Conservation (phyloP, 148 eudicot genomes). For the Rhododendron simsii region DNA sequence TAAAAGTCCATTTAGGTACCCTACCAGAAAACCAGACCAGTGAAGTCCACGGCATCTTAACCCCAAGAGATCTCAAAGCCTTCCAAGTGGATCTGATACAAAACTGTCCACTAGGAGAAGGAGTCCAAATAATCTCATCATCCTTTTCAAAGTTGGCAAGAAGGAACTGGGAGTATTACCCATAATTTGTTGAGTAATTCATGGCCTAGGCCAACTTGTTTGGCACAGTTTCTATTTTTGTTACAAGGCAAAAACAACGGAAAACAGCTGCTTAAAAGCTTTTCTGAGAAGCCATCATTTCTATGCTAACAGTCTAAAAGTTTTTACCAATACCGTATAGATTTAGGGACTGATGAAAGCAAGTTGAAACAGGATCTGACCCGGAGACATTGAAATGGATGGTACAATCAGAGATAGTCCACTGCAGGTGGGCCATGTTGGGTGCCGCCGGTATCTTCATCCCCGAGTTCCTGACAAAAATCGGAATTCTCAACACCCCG, state of each 20-base stretch:
- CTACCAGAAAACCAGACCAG: no score
- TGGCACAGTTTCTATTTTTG: background rate
- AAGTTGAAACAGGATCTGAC: slow-evolving; percentile 59
- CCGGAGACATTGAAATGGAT: slow-evolving; percentile 91
- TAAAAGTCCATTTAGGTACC: no score
- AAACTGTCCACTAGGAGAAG: background rate
- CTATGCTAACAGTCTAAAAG: background rate
- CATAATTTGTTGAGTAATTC: background rate
- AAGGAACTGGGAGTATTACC: background rate
- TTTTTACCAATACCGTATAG: background rate
- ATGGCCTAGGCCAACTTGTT: background rate
- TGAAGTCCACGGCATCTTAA: background rate
- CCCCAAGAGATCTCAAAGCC: background rate
- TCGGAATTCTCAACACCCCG: slow-evolving; percentile 90
- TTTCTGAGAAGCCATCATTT: background rate
- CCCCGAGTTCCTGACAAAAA: slow-evolving; percentile 86
- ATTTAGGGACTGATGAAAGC: background rate
- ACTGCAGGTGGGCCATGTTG: slow-evolving; percentile 97
- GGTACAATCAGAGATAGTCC: slow-evolving; percentile 80
- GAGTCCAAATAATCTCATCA: background rate
- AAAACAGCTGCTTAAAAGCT: background rate
- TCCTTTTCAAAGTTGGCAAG: background rate
- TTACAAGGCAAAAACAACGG: background rate
- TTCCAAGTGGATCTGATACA: background rate
- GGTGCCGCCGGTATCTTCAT: slow-evolving; percentile 97